Conservation (phyloP, 2,329 filamentous ascomycete genomes). For the Tolypocladium inflatum region DNA sequence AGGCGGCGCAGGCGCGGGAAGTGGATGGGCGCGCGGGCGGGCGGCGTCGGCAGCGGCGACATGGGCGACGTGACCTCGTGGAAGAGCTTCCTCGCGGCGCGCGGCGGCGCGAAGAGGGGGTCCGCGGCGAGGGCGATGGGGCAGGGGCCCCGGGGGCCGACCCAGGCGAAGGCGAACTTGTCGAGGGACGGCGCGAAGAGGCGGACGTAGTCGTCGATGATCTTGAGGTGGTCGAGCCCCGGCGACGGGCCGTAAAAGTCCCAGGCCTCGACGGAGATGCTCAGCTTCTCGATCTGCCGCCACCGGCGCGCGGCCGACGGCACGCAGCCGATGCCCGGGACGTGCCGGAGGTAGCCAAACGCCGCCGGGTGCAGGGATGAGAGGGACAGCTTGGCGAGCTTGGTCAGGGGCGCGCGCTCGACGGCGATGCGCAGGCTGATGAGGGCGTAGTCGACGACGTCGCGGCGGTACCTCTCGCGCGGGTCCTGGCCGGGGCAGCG, state of each 20-base stretch:
- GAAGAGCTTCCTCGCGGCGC: conserved; percentile 47
- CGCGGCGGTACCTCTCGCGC: conserved; percentile 61
- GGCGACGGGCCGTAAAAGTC: conserved; percentile 50
- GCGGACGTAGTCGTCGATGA: conserved; percentile 73
- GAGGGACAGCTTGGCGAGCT: conserved; percentile 61
- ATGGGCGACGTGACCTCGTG: conserved; percentile 55
- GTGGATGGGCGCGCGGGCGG: conserved; percentile 44
- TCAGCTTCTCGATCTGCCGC: conserved; percentile 66
- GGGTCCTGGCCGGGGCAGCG: conserved; percentile 65
- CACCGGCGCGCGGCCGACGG: conserved; percentile 65
- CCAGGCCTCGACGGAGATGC: conserved; percentile 64
- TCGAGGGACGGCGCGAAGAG: conserved; percentile 57
- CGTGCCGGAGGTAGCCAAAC: conserved; percentile 68
- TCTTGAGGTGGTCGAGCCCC: conserved; percentile 61
- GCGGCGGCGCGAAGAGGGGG: conserved; percentile 53
- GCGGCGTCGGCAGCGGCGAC: conserved; percentile 47
- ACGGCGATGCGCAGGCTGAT: conserved; percentile 79
- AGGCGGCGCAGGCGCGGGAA: conserved; percentile 62
- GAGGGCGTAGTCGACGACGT: conserved; percentile 78
- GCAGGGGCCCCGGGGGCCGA: conserved; percentile 64
- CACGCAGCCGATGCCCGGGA: conserved; percentile 63
- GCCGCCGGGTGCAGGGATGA: conserved; percentile 65
- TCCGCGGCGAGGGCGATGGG: conserved; percentile 63
- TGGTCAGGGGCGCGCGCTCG: conserved; percentile 59
- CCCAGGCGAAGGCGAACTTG: conserved; percentile 69